A percentile compares a stretch with the other conserved stretches of the same genome.
These are phyloP conservation scores for Torulaspora globosa DNA, from an alignment of 1,139 yeast genomes.

Conservation along the genomic window DNA sequence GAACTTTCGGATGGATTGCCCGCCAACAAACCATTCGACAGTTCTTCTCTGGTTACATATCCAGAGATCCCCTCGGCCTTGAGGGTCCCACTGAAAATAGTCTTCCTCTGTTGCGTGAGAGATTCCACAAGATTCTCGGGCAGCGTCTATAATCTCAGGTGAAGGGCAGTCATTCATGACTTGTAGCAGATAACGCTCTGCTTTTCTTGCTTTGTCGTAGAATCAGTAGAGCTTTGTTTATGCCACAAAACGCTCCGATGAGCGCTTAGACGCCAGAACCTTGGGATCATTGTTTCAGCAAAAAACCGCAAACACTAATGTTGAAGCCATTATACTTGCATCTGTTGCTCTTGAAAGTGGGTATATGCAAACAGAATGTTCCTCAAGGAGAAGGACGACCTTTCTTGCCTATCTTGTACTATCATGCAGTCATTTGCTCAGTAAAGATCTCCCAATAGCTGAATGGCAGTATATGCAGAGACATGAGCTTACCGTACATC, in stretches of 20 bases:
- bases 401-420: too few species aligned
- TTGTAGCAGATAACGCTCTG: neutral
- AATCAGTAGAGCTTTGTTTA: neutral
- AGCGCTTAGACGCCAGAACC: neutral
- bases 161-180: conserved; percentile 4
- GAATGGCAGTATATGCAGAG: too few species aligned
- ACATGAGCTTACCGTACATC: too few species aligned
- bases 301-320: too few species aligned
- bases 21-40: conserved; percentile 30
- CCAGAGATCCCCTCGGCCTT: conserved; percentile 28
- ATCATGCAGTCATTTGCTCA: too few species aligned
- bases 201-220: neutral
- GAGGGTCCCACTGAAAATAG: conserved; percentile 7
- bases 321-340: too few species aligned
- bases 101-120: neutral
- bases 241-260: conserved; percentile 6
- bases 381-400: too few species aligned
- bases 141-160: neutral
- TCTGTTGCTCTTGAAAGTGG: too few species aligned
- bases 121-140: neutral
- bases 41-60: conserved; percentile 20
- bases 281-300: too few species aligned
- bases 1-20: conserved; percentile 25
- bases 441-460: too few species aligned
- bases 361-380: too few species aligned